A percentile compares a stretch with the other conserved stretches of the same genome.
Evolutionary conservation across 2,329 filamentous ascomycete species (phyloP).

Genomic region (Colletotrichum nymphaeae): DNA sequence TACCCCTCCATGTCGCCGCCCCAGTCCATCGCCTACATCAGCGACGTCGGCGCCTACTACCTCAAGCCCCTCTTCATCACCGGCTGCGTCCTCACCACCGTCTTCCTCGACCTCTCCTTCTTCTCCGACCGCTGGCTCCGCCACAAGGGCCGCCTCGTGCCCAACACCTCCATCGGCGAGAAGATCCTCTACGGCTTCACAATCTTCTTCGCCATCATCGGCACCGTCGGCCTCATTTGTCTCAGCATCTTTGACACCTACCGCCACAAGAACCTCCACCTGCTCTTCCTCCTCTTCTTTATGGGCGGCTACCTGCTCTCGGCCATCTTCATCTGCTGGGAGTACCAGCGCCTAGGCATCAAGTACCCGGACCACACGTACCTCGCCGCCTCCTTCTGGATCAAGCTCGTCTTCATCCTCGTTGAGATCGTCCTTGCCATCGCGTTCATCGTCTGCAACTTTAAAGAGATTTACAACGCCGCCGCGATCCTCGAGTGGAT

Average conservation of each 20-base stretch:
- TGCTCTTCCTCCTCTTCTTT: slow-evolving; percentile 84
- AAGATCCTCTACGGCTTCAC: slow-evolving; percentile 71
- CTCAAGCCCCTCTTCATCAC: slow-evolving; percentile 85
- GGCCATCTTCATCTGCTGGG: slow-evolving; percentile 88
- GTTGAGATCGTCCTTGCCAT: slow-evolving; percentile 80
- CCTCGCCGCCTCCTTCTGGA: slow-evolving; percentile 83
- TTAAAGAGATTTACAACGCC: slow-evolving; percentile 64
- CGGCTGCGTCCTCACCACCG: slow-evolving; percentile 76
- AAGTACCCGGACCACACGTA: slow-evolving; percentile 80
- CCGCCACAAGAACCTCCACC: slow-evolving; percentile 74
- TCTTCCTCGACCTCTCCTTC: slow-evolving; percentile 86
- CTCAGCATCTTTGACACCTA: slow-evolving; percentile 88
- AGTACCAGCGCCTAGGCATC: slow-evolving; percentile 85
- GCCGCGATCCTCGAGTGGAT: slow-evolving; percentile 85
- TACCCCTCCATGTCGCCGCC: slow-evolving; percentile 69
- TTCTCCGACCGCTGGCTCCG: slow-evolving; percentile 86
- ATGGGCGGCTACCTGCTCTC: slow-evolving; percentile 87
- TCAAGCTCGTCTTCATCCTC: slow-evolving; percentile 88
- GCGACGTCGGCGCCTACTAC: slow-evolving; percentile 69
- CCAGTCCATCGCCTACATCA: slow-evolving; percentile 79
- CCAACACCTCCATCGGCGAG: slow-evolving; percentile 73
- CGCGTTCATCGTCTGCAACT: slow-evolving; percentile 72
- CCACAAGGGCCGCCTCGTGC: slow-evolving; percentile 81
- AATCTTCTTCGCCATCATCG: slow-evolving; percentile 77
- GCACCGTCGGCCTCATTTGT: slow-evolving; percentile 83